These are phyloP conservation scores for Phanerodontia chrysosporium DNA, from an alignment of 768 basidiomycete genomes.

Conservation along the genomic window DNA sequence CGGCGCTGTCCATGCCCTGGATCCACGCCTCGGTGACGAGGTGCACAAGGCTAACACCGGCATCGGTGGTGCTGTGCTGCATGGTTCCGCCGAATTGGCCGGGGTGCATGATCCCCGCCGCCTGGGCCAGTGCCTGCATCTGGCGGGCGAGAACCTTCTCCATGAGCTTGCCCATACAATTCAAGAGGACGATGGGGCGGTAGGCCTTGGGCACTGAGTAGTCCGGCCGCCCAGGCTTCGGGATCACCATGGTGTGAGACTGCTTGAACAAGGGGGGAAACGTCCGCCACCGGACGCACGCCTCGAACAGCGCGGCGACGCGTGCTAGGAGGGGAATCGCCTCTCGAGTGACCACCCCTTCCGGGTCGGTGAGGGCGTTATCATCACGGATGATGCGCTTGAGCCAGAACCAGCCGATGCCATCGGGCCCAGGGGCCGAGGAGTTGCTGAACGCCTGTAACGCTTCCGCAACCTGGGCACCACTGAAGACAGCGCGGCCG, in stretches of 20 bases:
- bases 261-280: conserved; percentile 12
- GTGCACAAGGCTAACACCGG: conserved; percentile 10
- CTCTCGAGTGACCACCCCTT: not conserved
- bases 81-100: conserved; percentile 15
- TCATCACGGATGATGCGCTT: not conserved
- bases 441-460: not conserved
- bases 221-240: conserved; percentile 21
- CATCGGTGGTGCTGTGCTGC: conserved; percentile 18
- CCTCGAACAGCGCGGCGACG: conserved; percentile 9
- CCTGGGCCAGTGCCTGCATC: conserved; percentile 15
- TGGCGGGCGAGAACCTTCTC: conserved; percentile 18
- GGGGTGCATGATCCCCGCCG: conserved; percentile 9
- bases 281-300: conserved; percentile 3
- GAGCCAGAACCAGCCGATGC: conserved; percentile 4
- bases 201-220: conserved; percentile 21
- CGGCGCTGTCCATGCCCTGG: not conserved
- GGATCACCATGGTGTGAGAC: conserved; percentile 16
- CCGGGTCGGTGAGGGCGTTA: not conserved
- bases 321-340: not conserved
- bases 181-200: conserved; percentile 23
- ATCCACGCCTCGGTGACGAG: conserved; percentile 7
- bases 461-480: not conserved
- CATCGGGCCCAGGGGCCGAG: conserved; percentile 10
- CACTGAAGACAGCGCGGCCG: not conserved
- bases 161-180: conserved; percentile 19